Evolutionary conservation across 768 basidiomycete species (phyloP), one percentile per base, ranked within the genome.

Genomic region (Coprinellus aureogranulatus): DNA sequence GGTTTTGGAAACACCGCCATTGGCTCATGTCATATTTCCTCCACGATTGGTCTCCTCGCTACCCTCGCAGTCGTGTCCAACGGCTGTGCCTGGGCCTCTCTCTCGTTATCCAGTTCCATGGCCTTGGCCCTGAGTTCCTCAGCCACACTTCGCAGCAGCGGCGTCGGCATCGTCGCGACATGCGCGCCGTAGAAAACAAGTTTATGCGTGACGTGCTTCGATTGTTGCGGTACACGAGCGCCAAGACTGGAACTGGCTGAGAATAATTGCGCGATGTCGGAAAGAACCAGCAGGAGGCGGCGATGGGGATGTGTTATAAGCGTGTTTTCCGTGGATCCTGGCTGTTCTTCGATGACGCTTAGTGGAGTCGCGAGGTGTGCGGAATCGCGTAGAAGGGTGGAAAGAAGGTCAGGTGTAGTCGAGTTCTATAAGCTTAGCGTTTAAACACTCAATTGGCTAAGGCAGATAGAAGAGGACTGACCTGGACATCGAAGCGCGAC

Each of bases 131-230:
- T 40, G 4, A 47, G 50, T 57, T 87, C 82, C 30, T 78, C 72
- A 9, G 78, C 70, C 34, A 85, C 66, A 9, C 65, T 64, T 48
- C 65, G 67, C 45, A 87, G 65, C 44, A 77, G 64, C 3, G 62
- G 60, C 41, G 74, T 62, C 1, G 87, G 81, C n/a, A 75, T 79
- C 0, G 81, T 75, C 22, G 82, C 58, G 6, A 85, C 66, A 62
- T 87, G 81, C 6, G 86, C 87, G 4, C 83, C 83, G 61, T 92
- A 92, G 70, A 87, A 92, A 14, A 76, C 68, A 25, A 91, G 62
- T 71, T 90, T 92, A 62, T 83, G 83, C 9, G 75, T 67, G 49
- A 82, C 68, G 62, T 81, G 81, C 51, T 72, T 75, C 39, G 51
- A 52, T 11, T 44, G 49, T 25, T 48, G 51, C 28, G 54, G 50